phyloP scores from a whole-genome alignment of 192 early-diverging fungal genomes.

The Podila epigama region DNA sequence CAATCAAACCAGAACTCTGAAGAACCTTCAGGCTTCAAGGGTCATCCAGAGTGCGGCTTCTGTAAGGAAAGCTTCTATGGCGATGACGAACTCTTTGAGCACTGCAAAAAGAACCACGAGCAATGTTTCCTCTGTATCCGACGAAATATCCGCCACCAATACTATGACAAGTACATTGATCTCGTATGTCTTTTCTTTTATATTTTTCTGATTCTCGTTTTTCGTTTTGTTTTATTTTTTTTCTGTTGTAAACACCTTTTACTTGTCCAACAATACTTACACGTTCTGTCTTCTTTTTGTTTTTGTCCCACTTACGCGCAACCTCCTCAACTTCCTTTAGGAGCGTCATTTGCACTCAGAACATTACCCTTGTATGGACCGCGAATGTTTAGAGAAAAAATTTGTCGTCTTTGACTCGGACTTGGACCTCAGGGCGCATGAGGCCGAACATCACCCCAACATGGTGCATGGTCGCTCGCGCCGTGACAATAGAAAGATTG shows the following conservation, averaged over 20 bases:
- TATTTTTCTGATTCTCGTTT: neutral
- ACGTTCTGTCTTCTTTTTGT: neutral
- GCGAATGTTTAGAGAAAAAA: constrained; percentile 89
- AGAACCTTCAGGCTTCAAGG: constrained; percentile 70
- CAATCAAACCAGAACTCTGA: constrained; percentile 53
- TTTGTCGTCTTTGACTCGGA: constrained; percentile 95
- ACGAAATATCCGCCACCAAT: constrained; percentile 79
- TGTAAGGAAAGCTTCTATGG: constrained; percentile 86
- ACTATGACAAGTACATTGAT: constrained; percentile 83
- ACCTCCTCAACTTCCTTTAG: constrained; percentile 23
- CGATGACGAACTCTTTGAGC: constrained; percentile 93
- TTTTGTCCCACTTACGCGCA: neutral
- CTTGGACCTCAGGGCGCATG: constrained; percentile 91
- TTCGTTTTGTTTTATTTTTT: neutral
- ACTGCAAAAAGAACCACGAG: constrained; percentile 93
- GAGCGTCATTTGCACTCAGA: constrained; percentile 80
- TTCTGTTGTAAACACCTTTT: no score
- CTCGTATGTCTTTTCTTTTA: constrained; percentile 67
- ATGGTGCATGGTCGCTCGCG: constrained; percentile 18
- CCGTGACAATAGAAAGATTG: constrained; percentile 25
- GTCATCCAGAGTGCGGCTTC: constrained; percentile 93
- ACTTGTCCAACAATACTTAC: no score
- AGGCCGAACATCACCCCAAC: constrained; percentile 60
- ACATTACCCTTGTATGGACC: constrained; percentile 83
- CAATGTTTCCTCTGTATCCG: constrained; percentile 90